Conservation (phyloP, 2,329 filamentous ascomycete genomes). For the Ophiostoma tasmaniense region DNA sequence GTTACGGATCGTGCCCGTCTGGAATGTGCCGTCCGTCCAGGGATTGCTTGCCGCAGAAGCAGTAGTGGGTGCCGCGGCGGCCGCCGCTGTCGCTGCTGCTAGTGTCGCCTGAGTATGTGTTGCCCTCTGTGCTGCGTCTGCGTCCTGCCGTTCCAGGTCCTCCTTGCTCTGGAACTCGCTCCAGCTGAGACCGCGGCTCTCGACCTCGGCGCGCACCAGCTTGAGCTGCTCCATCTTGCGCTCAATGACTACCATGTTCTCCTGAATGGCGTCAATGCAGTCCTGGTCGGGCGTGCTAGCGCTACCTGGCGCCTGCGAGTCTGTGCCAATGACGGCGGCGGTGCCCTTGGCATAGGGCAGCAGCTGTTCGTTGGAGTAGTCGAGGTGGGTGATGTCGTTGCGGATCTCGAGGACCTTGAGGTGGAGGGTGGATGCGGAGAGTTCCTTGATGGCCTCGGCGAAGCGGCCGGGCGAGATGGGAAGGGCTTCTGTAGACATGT, state of each 20-base stretch:
- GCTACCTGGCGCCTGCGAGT: slow-evolving; percentile 19
- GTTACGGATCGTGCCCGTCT: slow-evolving; percentile 47
- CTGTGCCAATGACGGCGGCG: slow-evolving; percentile 26
- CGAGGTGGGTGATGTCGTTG: slow-evolving; percentile 66
- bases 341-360: slow-evolving; percentile 54
- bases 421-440: slow-evolving; percentile 58
- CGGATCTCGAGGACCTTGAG: slow-evolving; percentile 68
- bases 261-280: slow-evolving; percentile 63
- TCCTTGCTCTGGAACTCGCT: slow-evolving; percentile 44
- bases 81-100: slow-evolving; percentile 5
- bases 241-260: slow-evolving; percentile 61
- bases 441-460: slow-evolving; percentile 56
- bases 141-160: slow-evolving; percentile 26
- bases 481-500: slow-evolving; percentile 35
- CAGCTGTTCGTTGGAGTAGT: slow-evolving; percentile 65
- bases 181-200: slow-evolving; percentile 49
- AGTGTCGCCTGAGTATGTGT: slow-evolving; percentile 4
- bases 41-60: slow-evolving; percentile 28
- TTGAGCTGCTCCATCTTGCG: slow-evolving; percentile 59
- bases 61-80: neutral
- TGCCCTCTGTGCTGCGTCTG: slow-evolving; percentile 13
- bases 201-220: slow-evolving; percentile 57
- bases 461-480: slow-evolving; percentile 58
- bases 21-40: slow-evolving; percentile 57
- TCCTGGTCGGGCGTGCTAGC: slow-evolving; percentile 48